Evolutionary conservation across 345 rosid species (phyloP), one percentile per base, ranked within the genome.

Genomic region (Citrus hindsii): DNA sequence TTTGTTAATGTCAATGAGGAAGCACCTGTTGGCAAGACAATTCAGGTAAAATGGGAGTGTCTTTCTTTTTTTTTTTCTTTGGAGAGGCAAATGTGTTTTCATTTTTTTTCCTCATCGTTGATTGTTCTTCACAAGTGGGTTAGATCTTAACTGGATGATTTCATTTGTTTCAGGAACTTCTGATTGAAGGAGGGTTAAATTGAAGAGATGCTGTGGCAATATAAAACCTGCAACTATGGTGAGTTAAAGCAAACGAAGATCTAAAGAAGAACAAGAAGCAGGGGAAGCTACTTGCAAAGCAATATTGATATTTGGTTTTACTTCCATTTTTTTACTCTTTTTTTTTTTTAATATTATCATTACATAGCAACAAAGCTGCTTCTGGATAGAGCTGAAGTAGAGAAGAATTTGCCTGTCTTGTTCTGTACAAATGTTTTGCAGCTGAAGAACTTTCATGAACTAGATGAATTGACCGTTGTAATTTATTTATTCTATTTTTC

Each of bases 361-460:
- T 59, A 21, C 16, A 19, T 9, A 56, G 42, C 77, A 28, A 22
- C 40, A 46, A 22, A 28, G 28, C 77, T 27, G 3, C 21, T 12
- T 25, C 60, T 0, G 62, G 46, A 75, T 46, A 51, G 40, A 51
- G 61, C 62, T 30, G 42, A 71, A 75, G 33, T 48, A 48, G 32
- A 35, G 63, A 75, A 37, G 37, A 33, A 51, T 67, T 73, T 68
- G 46, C 72, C 79, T 28, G 77, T 70, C 61, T 35, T 62, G 72
- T 71, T 73, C 46, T 85, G 84, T 83, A 81, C 60, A 80, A 62
- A 59, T 79, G 76, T 81, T 66, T 69, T 55, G 80, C 78, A 46
- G 35, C 67, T 81, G 67, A 74, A 38, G 56, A 71, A 32, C 64
- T 76, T 66, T 32, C 40, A 65, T 65, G 62, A 9, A 25, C 40